These are phyloP conservation scores for Phytopythium oedochilum DNA, from an alignment of 352 stramenopile genomes.

Conservation along the genomic window DNA sequence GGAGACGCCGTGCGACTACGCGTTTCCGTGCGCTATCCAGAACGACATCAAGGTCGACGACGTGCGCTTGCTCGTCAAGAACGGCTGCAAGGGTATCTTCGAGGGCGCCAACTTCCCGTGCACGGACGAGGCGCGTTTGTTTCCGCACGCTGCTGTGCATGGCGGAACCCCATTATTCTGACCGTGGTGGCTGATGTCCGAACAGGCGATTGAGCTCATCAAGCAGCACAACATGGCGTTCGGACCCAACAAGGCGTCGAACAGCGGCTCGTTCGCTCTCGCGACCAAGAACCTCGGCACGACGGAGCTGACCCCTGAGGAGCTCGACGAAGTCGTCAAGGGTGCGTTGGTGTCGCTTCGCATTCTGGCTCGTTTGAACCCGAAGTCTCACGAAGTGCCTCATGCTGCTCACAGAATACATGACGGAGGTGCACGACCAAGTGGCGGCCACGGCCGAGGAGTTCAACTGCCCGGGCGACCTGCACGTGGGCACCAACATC, in stretches of 20 bases:
- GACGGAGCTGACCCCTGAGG: slow-evolving; percentile 45
- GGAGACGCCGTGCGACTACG: slow-evolving; percentile 93
- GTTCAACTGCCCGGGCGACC: slow-evolving; percentile 73
- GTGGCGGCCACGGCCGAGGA: slow-evolving; percentile 66
- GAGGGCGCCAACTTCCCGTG: slow-evolving; percentile 85
- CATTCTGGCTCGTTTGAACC: not conserved
- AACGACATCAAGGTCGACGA: slow-evolving; percentile 87
- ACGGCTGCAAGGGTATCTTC: slow-evolving; percentile 86
- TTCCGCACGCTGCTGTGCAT: not conserved
- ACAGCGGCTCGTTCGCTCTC: slow-evolving; percentile 73
- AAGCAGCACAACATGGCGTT: slow-evolving; percentile 83
- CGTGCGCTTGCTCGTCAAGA: slow-evolving; percentile 77
- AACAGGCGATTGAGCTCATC: slow-evolving; percentile 66
- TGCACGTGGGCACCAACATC: slow-evolving; percentile 94
- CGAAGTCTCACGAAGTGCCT: no score
- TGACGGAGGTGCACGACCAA: slow-evolving; percentile 66
- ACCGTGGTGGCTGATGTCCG: not conserved
- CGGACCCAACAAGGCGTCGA: slow-evolving; percentile 82
- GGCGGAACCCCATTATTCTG: not conserved
- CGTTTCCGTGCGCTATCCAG: slow-evolving; percentile 95
- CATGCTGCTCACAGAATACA: slow-evolving; percentile 70
- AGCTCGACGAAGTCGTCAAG: slow-evolving; percentile 74
- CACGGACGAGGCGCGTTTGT: slow-evolving; percentile 43
- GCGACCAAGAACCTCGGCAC: slow-evolving; percentile 55
- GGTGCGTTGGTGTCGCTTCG: slow-evolving; percentile 19